These are phyloP conservation scores for Fusarium sp. DNA, from an alignment of 2,329 filamentous ascomycete genomes.

Conservation along the genomic window DNA sequence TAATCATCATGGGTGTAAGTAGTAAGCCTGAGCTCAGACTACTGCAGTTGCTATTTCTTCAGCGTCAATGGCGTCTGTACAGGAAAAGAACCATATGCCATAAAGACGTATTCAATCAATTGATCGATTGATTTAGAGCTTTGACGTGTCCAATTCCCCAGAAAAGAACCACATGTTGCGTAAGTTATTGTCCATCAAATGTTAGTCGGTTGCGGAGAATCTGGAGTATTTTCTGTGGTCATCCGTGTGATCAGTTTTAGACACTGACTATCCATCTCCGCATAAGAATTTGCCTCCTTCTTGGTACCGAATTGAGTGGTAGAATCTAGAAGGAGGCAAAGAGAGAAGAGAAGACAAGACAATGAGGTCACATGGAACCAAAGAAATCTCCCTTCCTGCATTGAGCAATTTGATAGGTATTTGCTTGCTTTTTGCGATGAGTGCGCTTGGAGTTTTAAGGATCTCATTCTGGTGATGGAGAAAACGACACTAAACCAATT, in stretches of 20 bases:
- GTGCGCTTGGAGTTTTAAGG: slow-evolving; percentile 21
- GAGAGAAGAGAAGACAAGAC: background rate
- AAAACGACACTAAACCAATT: slow-evolving; percentile 28
- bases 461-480: slow-evolving; percentile 16
- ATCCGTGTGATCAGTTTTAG: slow-evolving; percentile 11
- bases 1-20: background rate
- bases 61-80: slow-evolving; percentile 43
- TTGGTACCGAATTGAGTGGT: background rate
- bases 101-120: background rate
- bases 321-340: background rate
- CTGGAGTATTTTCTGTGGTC: slow-evolving; percentile 23
- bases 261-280: slow-evolving; percentile 4
- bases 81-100: slow-evolving; percentile 12
- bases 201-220: slow-evolving; percentile 19
- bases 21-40: slow-evolving; percentile 25
- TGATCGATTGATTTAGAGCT: background rate
- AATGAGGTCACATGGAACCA: slow-evolving; percentile 26
- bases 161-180: slow-evolving; percentile 17
- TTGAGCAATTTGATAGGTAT: background rate
- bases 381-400: background rate
- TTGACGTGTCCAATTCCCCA: slow-evolving; percentile 21
- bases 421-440: slow-evolving; percentile 35
- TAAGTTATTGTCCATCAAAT: background rate
- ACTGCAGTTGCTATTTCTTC: background rate
- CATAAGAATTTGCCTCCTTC: background rate